These are phyloP conservation scores for Pseudogymnoascus sp. DNA, from an alignment of 2,329 filamentous ascomycete species.

Conservation along the genomic window DNA sequence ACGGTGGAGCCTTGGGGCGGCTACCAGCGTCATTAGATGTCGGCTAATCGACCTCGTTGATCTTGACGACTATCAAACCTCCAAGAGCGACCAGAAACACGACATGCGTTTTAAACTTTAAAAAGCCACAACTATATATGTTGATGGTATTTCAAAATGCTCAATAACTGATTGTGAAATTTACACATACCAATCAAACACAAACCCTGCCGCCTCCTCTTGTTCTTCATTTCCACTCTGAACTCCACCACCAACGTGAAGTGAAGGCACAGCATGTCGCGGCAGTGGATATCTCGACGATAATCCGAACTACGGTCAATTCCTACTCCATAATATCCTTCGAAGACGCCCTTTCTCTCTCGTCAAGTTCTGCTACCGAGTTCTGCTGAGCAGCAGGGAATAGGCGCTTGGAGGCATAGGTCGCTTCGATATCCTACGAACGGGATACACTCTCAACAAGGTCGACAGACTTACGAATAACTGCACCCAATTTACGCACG, in stretches of 20 bases:
- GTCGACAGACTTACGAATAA: not conserved
- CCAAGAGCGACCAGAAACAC: not conserved
- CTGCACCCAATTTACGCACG: not conserved
- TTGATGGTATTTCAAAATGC: not conserved
- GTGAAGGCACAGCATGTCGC: conserved; percentile 1
- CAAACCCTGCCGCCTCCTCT: not conserved
- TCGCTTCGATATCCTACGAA: not conserved
- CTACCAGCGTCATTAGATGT: not conserved
- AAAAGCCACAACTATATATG: not conserved
- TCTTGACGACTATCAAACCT: not conserved
- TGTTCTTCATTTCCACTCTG: not conserved
- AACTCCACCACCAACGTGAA: not conserved
- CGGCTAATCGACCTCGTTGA: conserved; percentile 1
- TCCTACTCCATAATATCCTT: not conserved
- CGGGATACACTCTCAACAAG: not conserved
- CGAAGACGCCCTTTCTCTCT: not conserved
- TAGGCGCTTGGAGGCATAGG: not conserved
- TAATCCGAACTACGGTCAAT: conserved; percentile 1
- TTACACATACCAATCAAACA: not conserved
- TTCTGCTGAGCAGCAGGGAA: not conserved
- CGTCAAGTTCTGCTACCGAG: not conserved
- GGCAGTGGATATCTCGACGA: not conserved
- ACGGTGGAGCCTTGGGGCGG: not conserved
- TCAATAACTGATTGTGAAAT: not conserved
- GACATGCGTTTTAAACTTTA: not conserved